Evolutionary conservation across 441 rosid species (phyloP), one percentile per base, ranked within the genome.

Genomic region (Cnidoscolus chayamansa): DNA sequence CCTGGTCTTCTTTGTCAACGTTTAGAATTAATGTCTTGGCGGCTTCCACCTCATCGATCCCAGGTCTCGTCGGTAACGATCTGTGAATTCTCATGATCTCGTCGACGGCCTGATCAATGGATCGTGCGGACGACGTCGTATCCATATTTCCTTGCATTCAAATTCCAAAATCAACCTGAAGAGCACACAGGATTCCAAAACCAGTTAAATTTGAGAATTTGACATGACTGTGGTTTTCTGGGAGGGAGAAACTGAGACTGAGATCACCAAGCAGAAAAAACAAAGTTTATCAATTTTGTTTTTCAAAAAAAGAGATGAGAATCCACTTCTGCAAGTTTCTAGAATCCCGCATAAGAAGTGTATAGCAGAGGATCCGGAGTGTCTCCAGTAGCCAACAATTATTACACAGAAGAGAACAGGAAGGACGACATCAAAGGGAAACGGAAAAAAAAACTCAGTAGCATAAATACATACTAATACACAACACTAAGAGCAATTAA

Each of bases 41-140:
- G 0, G 95, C 97, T 72, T 92, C 95, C 1, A 88, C 85, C 56
- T 92, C 94, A 4, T 95, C 99, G 11, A 91, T 77, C 2, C 84
- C 89, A 0, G 98, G 96, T 61, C 99, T 81, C 7, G 60, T 30
- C 0, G 97, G 96, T 69, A 95, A 81, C 51, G 93, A 91, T 88
- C 90, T 88, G 31, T 92, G 99, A 47, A 90, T 80, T 35, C 84
- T 85, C 99, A 88, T 92, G 76, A 95, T 88, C 83, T 88, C 98
- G 66, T 83, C 93, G 72, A 95, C 97, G 40, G 82, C 90, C 35
- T 72, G 77, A 6, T 95, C 87, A 3, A 73, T 76, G 6, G 96
- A 80, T 70, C 79, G 81, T 78, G 83, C 69, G 67, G 30, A 64
- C 74, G 40, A 25, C 25, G 56, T 53, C 37, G 51, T 55, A 7